Percentiles rank a stretch among this genome's conserved stretches.
These are phyloP conservation scores for Malus sylvestris DNA, from an alignment of 306 rosid genomes.

Conservation along the genomic window DNA sequence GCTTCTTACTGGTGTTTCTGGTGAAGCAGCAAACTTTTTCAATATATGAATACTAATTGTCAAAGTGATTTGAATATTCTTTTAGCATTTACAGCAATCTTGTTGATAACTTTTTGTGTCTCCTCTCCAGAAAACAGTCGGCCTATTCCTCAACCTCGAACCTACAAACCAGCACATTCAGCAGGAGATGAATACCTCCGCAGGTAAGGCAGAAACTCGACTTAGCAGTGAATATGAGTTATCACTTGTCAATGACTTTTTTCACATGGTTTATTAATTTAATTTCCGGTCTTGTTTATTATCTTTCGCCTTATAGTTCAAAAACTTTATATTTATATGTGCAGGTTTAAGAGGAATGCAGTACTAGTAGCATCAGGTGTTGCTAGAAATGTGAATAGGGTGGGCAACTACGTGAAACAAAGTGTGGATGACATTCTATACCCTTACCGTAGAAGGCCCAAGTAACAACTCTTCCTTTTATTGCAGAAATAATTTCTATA, in stretches of 20 bases:
- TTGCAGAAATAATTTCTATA: not conserved
- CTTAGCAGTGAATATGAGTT: not conserved
- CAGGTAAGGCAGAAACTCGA: conserved; percentile 49
- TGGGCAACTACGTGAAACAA: conserved; percentile 56
- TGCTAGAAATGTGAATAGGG: conserved; percentile 60
- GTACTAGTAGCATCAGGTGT: conserved; percentile 76
- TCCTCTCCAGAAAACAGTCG: conserved; percentile 31
- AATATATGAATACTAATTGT: not conserved
- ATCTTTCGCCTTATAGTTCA: not conserved
- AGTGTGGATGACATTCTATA: conserved; percentile 57
- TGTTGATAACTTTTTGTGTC: conserved; percentile 1
- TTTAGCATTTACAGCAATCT: not conserved
- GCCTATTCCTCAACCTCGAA: conserved; percentile 44
- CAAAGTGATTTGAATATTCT: not conserved
- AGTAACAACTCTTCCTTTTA: conserved; percentile 19
- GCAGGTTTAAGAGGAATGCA: conserved; percentile 84
- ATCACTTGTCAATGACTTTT: not conserved
- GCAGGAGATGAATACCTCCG: conserved; percentile 56
- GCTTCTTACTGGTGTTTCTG: not conserved
- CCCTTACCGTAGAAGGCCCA: conserved; percentile 66
- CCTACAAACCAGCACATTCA: conserved; percentile 42
- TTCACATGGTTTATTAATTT: not conserved
- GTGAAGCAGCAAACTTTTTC: not conserved
- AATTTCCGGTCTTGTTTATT: not conserved
- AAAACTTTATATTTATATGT: not conserved